Conservation (phyloP, 2,329 filamentous ascomycete species). For the Talaromyces atroroseus region DNA sequence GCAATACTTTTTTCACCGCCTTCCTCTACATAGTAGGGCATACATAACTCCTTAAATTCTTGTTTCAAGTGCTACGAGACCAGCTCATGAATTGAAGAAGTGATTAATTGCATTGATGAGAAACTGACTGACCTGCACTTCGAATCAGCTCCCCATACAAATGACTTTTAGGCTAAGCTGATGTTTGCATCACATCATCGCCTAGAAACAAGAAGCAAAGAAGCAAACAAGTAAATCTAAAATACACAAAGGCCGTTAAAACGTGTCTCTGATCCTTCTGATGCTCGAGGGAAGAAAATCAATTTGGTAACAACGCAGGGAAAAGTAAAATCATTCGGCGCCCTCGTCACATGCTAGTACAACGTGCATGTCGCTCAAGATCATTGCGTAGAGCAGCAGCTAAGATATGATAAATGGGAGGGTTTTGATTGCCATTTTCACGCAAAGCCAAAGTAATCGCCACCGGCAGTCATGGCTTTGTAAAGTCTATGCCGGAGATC, state of each 20-base stretch:
- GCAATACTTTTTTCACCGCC: slow-evolving; percentile 1
- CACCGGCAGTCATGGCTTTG: slow-evolving; percentile 95
- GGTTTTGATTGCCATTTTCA: slow-evolving; percentile 43
- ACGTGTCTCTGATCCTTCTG: slow-evolving; percentile 1
- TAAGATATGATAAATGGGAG: slow-evolving; percentile 8
- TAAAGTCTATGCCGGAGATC: slow-evolving; percentile 78
- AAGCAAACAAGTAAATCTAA: slow-evolving; percentile 7
- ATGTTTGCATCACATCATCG: slow-evolving; percentile 17
- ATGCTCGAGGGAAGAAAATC: slow-evolving; percentile 1
- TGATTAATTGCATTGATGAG: slow-evolving; percentile 14
- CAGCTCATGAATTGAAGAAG: neutral
- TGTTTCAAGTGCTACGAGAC: neutral
- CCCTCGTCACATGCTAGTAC: slow-evolving; percentile 29
- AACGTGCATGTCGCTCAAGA: slow-evolving; percentile 17
- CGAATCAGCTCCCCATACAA: slow-evolving; percentile 13
- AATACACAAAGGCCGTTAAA: slow-evolving; percentile 12
- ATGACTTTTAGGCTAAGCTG: slow-evolving; percentile 6
- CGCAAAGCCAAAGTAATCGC: slow-evolving; percentile 96
- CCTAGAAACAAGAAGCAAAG: slow-evolving; percentile 7
- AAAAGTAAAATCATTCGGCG: slow-evolving; percentile 14
- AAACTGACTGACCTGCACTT: slow-evolving; percentile 39
- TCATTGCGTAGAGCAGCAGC: slow-evolving; percentile 8
- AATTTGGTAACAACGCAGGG: neutral
- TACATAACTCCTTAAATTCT: neutral
- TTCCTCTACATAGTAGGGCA: neutral